These are phyloP conservation scores for Hypholoma fasciculare DNA, from an alignment of 768 basidiomycete species.

Conservation along the genomic window DNA sequence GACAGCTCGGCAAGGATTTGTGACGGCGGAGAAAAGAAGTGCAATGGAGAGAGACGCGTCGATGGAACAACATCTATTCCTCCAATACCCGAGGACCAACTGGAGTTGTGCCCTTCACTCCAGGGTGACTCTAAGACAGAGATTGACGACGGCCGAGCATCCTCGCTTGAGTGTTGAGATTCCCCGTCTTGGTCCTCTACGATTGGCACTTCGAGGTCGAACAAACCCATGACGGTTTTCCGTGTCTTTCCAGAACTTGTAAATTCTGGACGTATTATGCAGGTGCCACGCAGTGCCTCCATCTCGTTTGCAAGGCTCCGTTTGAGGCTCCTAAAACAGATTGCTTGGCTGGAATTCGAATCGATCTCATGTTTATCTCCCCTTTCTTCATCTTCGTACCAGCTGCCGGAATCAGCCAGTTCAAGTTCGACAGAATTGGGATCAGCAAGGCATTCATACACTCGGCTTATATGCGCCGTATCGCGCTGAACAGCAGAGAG, in stretches of 20 bases:
- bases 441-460: constrained; percentile 69
- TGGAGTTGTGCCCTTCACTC: constrained; percentile 23
- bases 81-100: constrained; percentile 30
- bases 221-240: constrained; percentile 65
- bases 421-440: constrained; percentile 51
- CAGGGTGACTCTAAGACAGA: constrained; percentile 31
- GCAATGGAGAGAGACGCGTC: constrained; percentile 32
- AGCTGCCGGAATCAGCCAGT: constrained; percentile 17
- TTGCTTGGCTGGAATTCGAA: constrained; percentile 33
- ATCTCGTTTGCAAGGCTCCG: constrained; percentile 39
- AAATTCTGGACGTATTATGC: constrained; percentile 15
- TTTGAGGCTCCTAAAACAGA: constrained; percentile 49
- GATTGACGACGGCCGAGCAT: constrained; percentile 30
- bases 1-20: constrained; percentile 20
- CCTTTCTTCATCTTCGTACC: constrained; percentile 13
- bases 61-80: constrained; percentile 6
- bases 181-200: neutral
- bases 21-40: constrained; percentile 26
- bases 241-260: constrained; percentile 27
- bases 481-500: constrained; percentile 73
- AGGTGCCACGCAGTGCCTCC: constrained; percentile 13
- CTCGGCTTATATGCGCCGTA: constrained; percentile 65
- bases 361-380: constrained; percentile 6
- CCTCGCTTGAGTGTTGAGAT: constrained; percentile 2
- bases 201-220: constrained; percentile 33